Conservation (phyloP, 2,329 filamentous ascomycete species). For the Allantophomopsis lycopodina region DNA sequence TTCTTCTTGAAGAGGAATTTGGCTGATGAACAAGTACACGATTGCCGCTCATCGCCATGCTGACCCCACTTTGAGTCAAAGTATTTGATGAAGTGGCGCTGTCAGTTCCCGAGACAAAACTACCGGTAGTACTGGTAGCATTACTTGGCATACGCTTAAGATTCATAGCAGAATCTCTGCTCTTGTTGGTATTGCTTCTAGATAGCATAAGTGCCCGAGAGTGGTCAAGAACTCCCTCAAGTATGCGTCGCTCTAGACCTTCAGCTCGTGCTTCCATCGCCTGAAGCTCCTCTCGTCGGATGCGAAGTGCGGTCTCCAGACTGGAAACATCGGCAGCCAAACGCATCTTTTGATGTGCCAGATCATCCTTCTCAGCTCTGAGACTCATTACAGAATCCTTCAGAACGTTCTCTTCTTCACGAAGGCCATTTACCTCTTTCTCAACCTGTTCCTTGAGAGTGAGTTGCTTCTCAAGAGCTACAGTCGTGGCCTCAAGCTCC, state of each 20-base stretch:
- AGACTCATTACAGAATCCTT: conserved; percentile 36
- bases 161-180: conserved; percentile 28
- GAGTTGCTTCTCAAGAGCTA: conserved; percentile 66
- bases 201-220: conserved; percentile 79
- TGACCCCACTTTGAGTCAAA: conserved; percentile 29
- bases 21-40: conserved; percentile 18
- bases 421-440: conserved; percentile 30
- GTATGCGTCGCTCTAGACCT: conserved; percentile 75
- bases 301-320: conserved; percentile 76
- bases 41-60: conserved; percentile 36
- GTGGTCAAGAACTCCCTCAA: conserved; percentile 94
- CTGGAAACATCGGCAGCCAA: conserved; percentile 79
- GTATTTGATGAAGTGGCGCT: conserved; percentile 14
- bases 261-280: conserved; percentile 86
- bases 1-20: conserved; percentile 52
- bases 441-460: conserved; percentile 51
- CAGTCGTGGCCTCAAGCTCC: conserved; percentile 64
- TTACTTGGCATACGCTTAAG: conserved; percentile 34
- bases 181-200: conserved; percentile 32
- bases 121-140: conserved; percentile 23
- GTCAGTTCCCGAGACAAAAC: conserved; percentile 24
- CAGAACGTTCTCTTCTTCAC: conserved; percentile 48
- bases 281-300: conserved; percentile 82
- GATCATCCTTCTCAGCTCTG: conserved; percentile 53
- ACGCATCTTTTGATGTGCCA: conserved; percentile 65